Conservation (phyloP, 768 basidiomycete species). For the Hypholoma sublateritium region DNA sequence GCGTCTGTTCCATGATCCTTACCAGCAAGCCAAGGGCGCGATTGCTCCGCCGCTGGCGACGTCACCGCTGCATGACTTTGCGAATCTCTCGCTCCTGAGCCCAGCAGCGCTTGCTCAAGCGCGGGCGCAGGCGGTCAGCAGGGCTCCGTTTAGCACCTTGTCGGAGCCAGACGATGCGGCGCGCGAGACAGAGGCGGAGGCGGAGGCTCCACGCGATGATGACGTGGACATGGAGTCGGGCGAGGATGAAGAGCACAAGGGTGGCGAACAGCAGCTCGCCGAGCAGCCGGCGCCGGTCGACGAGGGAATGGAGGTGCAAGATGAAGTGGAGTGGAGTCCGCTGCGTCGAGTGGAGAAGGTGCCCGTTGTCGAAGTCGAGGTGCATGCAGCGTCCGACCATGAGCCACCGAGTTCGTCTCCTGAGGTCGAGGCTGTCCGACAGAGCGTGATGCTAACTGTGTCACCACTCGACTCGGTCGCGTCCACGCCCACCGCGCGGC, state of each 20-base stretch:
- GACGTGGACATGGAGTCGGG: not conserved
- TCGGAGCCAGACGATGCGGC: too few relatives aligned
- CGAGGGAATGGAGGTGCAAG: not conserved
- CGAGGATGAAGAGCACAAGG: not conserved
- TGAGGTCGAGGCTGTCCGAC: not conserved
- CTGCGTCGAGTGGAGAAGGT: not conserved
- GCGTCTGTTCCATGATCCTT: not conserved
- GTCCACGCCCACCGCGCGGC: not conserved
- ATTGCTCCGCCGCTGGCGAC: too few relatives aligned
- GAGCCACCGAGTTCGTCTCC: not conserved
- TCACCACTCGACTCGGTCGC: conserved; percentile 4
- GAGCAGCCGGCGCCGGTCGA: not conserved
- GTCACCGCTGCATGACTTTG: conserved; percentile 11
- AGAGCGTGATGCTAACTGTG: too few relatives aligned
- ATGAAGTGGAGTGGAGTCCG: not conserved
- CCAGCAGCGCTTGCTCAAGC: not conserved
- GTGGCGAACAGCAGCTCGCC: not conserved
- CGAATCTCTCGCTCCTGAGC: conserved; percentile 13
- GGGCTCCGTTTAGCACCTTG: not conserved
- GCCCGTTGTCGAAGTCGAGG: not conserved
- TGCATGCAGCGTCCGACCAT: not conserved
- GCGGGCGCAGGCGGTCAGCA: not conserved
- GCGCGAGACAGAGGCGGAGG: not conserved
- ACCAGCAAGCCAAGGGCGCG: not conserved
- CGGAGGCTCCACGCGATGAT: not conserved